Conservation (phyloP, 768 basidiomycete species). For the Sistotremastrum suecicum region DNA sequence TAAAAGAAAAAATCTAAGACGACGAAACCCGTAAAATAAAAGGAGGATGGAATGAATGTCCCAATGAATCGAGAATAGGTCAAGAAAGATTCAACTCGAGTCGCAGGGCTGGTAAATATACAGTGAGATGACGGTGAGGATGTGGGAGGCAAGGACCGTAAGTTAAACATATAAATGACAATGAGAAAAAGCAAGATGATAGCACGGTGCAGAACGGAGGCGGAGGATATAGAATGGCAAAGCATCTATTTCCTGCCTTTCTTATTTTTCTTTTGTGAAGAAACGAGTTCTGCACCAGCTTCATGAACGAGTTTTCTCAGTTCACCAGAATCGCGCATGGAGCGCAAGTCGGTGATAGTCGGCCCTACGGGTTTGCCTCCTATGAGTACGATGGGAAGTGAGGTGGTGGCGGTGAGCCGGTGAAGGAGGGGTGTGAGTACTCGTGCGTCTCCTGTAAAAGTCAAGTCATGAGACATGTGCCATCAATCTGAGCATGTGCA, state of each 20-base stretch:
- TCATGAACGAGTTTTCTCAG: slow-evolving; percentile 32
- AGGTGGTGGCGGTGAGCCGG: slow-evolving; percentile 39
- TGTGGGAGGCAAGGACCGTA: too few relatives aligned
- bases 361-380: slow-evolving; percentile 45
- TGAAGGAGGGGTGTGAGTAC: slow-evolving; percentile 47
- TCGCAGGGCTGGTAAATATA: too few relatives aligned
- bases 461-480: neutral
- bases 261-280: slow-evolving; percentile 39
- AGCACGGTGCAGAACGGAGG: too few relatives aligned
- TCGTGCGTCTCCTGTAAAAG: slow-evolving; percentile 37
- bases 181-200: too few relatives aligned
- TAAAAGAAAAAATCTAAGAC: too few relatives aligned
- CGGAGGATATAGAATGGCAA: too few relatives aligned
- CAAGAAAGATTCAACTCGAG: too few relatives aligned
- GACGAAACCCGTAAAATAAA: too few relatives aligned
- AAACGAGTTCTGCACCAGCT: slow-evolving; percentile 46
- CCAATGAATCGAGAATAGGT: too few relatives aligned
- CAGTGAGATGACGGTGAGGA: too few relatives aligned
- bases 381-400: slow-evolving; percentile 55
- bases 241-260: slow-evolving; percentile 23
- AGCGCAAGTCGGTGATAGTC: slow-evolving; percentile 35
- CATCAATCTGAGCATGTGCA: neutral
- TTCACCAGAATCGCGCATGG: slow-evolving; percentile 33
- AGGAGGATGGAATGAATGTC: too few relatives aligned
- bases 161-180: too few relatives aligned